Conservation (phyloP, 108 stramenopile species). For the Schizochytrium sp. region DNA sequence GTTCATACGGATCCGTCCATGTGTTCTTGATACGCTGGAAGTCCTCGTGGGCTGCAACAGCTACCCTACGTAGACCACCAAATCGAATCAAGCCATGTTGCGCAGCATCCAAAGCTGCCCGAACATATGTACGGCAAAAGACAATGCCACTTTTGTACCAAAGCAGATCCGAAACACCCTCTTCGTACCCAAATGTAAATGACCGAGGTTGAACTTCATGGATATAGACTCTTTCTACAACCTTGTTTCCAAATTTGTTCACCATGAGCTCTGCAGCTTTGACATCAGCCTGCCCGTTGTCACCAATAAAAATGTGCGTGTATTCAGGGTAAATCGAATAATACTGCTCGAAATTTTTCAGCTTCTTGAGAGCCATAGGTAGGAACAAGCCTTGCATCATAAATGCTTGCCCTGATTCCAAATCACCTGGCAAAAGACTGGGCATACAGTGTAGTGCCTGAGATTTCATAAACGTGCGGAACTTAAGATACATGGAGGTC, state of each 20-base stretch:
- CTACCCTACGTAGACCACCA: slow-evolving; percentile 63
- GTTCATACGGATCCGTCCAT: slow-evolving; percentile 55
- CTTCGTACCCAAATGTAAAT: slow-evolving; percentile 70
- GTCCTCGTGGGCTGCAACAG: slow-evolving; percentile 20
- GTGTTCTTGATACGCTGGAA: slow-evolving; percentile 31
- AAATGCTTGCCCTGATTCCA: slow-evolving; percentile 89
- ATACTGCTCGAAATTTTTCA: slow-evolving; percentile 92
- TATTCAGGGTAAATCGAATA: slow-evolving; percentile 95
- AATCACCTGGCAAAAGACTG: slow-evolving; percentile 90
- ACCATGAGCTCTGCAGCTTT: slow-evolving; percentile 95
- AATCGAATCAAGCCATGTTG: slow-evolving; percentile 4
- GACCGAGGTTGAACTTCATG: slow-evolving; percentile 83
- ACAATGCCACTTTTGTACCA: slow-evolving; percentile 76
- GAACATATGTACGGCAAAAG: slow-evolving; percentile 91
- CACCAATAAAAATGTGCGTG: slow-evolving; percentile 93
- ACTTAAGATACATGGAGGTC: slow-evolving; percentile 88
- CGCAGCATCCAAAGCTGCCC: slow-evolving; percentile 93
- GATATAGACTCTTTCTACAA: slow-evolving; percentile 87
- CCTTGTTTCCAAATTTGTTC: slow-evolving; percentile 83
- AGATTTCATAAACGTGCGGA: slow-evolving; percentile 84
- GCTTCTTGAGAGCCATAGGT: slow-evolving; percentile 86
- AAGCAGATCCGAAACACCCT: slow-evolving; percentile 72
- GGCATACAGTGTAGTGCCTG: slow-evolving; percentile 93
- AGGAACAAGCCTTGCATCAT: slow-evolving; percentile 90
- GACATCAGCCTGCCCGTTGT: slow-evolving; percentile 99